Percentiles rank a stretch among this genome's conserved stretches.
Conservation (phyloP, 805 yeast species). For the Zygotorulaspora danielsina region DNA sequence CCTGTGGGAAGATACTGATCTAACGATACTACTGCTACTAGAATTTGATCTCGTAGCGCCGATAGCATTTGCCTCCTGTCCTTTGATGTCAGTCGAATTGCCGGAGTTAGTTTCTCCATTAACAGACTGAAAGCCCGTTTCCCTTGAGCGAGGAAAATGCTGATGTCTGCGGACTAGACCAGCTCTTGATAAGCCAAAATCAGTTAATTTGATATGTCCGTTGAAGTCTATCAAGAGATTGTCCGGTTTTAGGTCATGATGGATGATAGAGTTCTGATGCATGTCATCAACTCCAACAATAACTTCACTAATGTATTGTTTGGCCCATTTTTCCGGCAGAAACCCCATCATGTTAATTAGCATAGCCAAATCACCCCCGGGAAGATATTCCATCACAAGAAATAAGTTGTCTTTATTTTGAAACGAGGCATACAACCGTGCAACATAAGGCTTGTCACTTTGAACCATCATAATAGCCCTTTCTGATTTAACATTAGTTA, state of each 20-base stretch:
- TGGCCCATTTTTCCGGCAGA: constrained; percentile 82
- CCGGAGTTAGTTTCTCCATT: constrained; percentile 9
- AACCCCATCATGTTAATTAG: constrained; percentile 76
- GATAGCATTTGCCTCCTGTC: not conserved
- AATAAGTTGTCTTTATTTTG: constrained; percentile 84
- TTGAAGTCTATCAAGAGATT: constrained; percentile 76
- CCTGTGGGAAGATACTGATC: constrained; percentile 7
- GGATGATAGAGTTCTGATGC: constrained; percentile 85
- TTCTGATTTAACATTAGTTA: constrained; percentile 89
- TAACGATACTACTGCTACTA: constrained; percentile 6
- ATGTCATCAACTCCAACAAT: constrained; percentile 86
- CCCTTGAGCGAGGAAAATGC: constrained; percentile 12
- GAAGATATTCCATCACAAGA: constrained; percentile 92
- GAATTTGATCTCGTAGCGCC: constrained; percentile 2
- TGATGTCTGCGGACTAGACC: constrained; percentile 83
- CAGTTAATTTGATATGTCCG: constrained; percentile 92
- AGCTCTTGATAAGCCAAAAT: constrained; percentile 88
- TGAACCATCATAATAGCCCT: constrained; percentile 98
- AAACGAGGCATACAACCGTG: constrained; percentile 79
- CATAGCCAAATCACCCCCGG: constrained; percentile 95
- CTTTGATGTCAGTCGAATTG: constrained; percentile 8
- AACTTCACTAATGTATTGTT: constrained; percentile 81
- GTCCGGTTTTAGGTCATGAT: constrained; percentile 94
- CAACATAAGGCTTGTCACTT: constrained; percentile 88
- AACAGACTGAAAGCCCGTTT: constrained; percentile 9